Conservation (phyloP, 1,284 basidiomycete genomes). For the Ustilago curta region DNA sequence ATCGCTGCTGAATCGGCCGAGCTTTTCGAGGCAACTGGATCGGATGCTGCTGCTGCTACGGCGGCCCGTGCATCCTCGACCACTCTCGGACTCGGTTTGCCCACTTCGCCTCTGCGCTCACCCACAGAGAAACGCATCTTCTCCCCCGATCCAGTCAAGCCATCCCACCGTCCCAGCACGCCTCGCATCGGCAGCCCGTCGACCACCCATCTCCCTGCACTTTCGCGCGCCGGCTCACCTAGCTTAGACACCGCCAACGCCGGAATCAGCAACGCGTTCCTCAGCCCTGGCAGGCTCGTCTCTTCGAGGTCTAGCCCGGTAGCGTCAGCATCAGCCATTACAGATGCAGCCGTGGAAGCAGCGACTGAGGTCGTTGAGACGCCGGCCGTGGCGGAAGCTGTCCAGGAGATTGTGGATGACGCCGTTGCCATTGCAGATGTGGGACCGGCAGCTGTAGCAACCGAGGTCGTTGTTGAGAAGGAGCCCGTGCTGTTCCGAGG, state of each 20-base stretch:
- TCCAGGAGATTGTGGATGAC: conserved; percentile 1
- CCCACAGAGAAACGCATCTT: conserved; percentile 30
- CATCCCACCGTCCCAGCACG: conserved; percentile 27
- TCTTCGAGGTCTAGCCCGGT: not conserved
- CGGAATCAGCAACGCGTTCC: conserved; percentile 3
- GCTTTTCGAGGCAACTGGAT: conserved; percentile 18
- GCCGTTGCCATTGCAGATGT: too few relatives aligned
- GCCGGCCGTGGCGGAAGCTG: conserved; percentile 6
- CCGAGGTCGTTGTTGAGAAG: not conserved
- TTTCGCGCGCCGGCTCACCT: conserved; percentile 31
- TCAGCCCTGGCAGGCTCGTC: conserved; percentile 6
- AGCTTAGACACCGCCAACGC: conserved; percentile 15
- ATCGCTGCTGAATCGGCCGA: conserved; percentile 40
- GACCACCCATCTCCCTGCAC: conserved; percentile 2
- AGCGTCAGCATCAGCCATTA: not conserved
- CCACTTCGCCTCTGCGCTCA: conserved; percentile 22
- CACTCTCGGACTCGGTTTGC: conserved; percentile 18
- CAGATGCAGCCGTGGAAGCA: conserved; percentile 4
- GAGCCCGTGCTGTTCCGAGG: conserved; percentile 4
- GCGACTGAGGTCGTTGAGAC: conserved; percentile 13
- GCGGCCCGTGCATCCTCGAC: conserved; percentile 8
- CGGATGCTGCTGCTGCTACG: conserved; percentile 9
- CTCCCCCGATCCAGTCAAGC: conserved; percentile 49
- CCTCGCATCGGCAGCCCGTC: conserved; percentile 47
- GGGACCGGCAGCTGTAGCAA: not conserved